These are phyloP conservation scores for Yamadazyma triangularis DNA, from an alignment of 1,139 yeast species.

Conservation along the genomic window DNA sequence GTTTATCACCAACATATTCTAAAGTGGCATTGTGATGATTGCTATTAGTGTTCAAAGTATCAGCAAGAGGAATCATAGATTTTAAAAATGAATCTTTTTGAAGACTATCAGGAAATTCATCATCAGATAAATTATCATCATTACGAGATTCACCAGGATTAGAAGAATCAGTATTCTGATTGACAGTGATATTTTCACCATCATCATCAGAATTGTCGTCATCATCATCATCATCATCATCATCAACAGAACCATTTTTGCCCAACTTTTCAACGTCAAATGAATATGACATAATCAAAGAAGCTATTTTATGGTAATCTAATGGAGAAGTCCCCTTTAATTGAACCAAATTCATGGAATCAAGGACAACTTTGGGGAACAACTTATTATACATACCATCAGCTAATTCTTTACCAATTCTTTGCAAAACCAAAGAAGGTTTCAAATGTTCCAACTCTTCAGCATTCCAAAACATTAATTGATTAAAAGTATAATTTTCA, in stretches of 20 bases:
- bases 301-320: conserved; percentile 69
- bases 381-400: conserved; percentile 48
- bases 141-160: conserved; percentile 15
- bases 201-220: conserved; percentile 15
- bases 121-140: conserved; percentile 17
- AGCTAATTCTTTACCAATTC: conserved; percentile 72
- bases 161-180: too few relatives aligned
- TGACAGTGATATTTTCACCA: too few relatives aligned
- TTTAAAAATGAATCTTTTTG: conserved; percentile 49
- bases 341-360: conserved; percentile 19
- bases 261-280: conserved; percentile 30
- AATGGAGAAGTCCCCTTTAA: conserved; percentile 39
- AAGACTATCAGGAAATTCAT: conserved; percentile 20
- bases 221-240: conserved; percentile 13
- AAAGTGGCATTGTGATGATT: conserved; percentile 72
- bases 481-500: conserved; percentile 44
- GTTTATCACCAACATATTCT: conserved; percentile 36
- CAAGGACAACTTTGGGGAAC: conserved; percentile 19
- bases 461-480: conserved; percentile 76
- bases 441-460: conserved; percentile 45
- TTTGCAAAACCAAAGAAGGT: conserved; percentile 66
- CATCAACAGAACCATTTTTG: conserved; percentile 13
- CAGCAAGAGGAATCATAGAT: conserved; percentile 93
- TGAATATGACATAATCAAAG: conserved; percentile 43
- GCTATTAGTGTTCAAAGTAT: conserved; percentile 83